phyloP scores from a whole-genome alignment of 108 stramenopile species.

The Pelagomonas calceolata region DNA sequence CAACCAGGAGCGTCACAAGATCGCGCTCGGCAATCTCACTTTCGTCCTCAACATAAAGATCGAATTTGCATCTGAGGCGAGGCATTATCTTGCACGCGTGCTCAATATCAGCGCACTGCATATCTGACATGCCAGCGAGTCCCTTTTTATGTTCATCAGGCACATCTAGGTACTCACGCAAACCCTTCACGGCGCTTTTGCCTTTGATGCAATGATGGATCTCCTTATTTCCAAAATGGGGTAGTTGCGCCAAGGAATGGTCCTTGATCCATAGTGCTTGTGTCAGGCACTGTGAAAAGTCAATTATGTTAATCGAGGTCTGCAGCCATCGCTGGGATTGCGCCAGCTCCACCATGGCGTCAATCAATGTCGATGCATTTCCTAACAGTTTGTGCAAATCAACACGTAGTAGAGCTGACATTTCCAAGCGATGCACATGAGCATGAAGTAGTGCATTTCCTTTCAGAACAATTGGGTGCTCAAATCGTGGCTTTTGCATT shows the following conservation, averaged over 20 bases:
- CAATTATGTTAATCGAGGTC: conserved; percentile 71
- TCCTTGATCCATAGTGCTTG: conserved; percentile 86
- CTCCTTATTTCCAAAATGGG: conserved; percentile 72
- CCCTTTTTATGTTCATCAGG: conserved; percentile 70
- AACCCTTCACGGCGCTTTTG: conserved; percentile 40
- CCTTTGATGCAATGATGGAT: conserved; percentile 53
- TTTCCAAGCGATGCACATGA: conserved; percentile 46
- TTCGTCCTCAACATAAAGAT: conserved; percentile 89
- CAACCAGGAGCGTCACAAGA: conserved; percentile 78
- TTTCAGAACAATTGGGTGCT: conserved; percentile 72
- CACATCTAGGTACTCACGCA: conserved; percentile 55
- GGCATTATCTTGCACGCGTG: conserved; percentile 67
- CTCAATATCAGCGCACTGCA: conserved; percentile 71
- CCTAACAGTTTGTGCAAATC: conserved; percentile 78
- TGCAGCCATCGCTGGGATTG: conserved; percentile 70
- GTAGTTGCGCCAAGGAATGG: conserved; percentile 60
- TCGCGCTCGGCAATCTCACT: conserved; percentile 83
- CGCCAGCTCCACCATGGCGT: conserved; percentile 91
- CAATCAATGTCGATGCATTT: conserved; percentile 61
- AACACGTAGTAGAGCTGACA: conserved; percentile 28
- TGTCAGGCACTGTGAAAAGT: conserved; percentile 76
- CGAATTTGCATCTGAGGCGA: conserved; percentile 55
- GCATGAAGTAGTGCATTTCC: conserved; percentile 89
- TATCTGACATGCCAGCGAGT: conserved; percentile 56
- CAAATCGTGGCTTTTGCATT: conserved; percentile 83